phyloP scores from a whole-genome alignment of 345 rosid species.

The Hevea brasiliensis region DNA sequence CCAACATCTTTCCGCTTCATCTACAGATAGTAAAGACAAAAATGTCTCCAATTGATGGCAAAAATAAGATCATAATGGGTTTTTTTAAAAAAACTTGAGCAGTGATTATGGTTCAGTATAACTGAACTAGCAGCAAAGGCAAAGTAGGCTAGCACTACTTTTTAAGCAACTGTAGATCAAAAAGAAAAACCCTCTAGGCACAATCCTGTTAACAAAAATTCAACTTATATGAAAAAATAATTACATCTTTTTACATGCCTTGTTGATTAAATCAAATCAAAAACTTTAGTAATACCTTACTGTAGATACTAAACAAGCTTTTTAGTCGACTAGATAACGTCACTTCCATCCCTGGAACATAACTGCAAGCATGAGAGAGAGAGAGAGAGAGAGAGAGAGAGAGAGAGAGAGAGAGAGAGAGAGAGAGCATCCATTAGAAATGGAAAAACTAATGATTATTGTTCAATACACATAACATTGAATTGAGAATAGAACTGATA shows the following conservation, averaged over 20 bases:
- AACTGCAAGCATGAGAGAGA: conserved; percentile 43
- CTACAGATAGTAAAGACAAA: conserved; percentile 31
- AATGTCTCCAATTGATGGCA: not conserved
- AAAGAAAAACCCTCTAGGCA: not conserved
- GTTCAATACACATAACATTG: not conserved
- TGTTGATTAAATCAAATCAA: not conserved
- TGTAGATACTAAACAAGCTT: conserved; percentile 64
- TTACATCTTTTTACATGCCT: not conserved
- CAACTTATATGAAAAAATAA: not conserved
- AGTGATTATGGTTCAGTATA: too few relatives aligned
- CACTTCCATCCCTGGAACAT: conserved; percentile 81
- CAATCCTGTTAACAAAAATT: not conserved
- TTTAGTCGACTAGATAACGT: conserved; percentile 65
- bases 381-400: conserved; percentile 12
- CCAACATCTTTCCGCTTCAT: conserved; percentile 73
- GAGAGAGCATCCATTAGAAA: conserved; percentile 17
- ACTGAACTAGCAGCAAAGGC: not conserved
- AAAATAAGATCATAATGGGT: not conserved
- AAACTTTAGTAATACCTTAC: conserved; percentile 49
- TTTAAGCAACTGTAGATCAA: not conserved
- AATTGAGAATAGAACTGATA: not conserved
- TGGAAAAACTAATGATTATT: not conserved
- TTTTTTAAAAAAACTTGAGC: not conserved
- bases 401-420: conserved; percentile 13
- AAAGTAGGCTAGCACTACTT: not conserved